These are phyloP conservation scores for Boletus pseudopeckii DNA, from an alignment of 768 basidiomycete genomes.

Conservation along the genomic window DNA sequence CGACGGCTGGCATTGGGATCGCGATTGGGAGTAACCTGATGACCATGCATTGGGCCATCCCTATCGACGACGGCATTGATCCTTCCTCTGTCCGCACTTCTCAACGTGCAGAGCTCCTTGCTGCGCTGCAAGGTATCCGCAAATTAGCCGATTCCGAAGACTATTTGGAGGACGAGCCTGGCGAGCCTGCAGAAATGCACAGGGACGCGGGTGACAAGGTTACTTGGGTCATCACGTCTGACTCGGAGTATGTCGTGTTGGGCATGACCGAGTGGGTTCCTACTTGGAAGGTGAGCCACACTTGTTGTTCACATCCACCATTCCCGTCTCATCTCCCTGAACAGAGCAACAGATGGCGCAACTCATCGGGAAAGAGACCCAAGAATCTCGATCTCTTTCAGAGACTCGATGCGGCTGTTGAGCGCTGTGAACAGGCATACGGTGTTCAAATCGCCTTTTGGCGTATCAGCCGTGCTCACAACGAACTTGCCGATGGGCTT, in stretches of 20 bases:
- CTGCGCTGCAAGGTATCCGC: slow-evolving; percentile 27
- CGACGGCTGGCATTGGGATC: slow-evolving; percentile 31
- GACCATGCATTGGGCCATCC: slow-evolving; percentile 23
- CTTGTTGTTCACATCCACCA: no score
- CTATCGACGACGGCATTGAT: slow-evolving; percentile 25
- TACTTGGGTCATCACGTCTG: slow-evolving; percentile 27
- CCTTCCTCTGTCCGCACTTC: slow-evolving; percentile 21
- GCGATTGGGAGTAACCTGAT: slow-evolving; percentile 16
- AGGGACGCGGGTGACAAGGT: neutral
- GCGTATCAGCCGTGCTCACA: slow-evolving; percentile 9
- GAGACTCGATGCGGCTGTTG: slow-evolving; percentile 2
- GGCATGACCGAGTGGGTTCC: slow-evolving; percentile 37
- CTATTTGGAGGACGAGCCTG: no score
- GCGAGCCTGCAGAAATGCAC: neutral
- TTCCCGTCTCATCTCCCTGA: neutral
- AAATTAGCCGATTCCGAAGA: slow-evolving; percentile 8
- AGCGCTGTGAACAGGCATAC: neutral
- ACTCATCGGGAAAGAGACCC: slow-evolving; percentile 3
- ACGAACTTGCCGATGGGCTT: slow-evolving; percentile 12
- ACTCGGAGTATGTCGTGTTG: slow-evolving; percentile 36
- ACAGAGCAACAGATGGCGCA: slow-evolving; percentile 10
- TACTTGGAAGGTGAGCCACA: slow-evolving; percentile 27
- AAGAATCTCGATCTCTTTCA: slow-evolving; percentile 20
- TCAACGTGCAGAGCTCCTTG: slow-evolving; percentile 36
- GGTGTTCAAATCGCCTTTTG: slow-evolving; percentile 13